phyloP scores from a whole-genome alignment of 805 yeast species.

The Wickerhamomyces chaumierensis region DNA sequence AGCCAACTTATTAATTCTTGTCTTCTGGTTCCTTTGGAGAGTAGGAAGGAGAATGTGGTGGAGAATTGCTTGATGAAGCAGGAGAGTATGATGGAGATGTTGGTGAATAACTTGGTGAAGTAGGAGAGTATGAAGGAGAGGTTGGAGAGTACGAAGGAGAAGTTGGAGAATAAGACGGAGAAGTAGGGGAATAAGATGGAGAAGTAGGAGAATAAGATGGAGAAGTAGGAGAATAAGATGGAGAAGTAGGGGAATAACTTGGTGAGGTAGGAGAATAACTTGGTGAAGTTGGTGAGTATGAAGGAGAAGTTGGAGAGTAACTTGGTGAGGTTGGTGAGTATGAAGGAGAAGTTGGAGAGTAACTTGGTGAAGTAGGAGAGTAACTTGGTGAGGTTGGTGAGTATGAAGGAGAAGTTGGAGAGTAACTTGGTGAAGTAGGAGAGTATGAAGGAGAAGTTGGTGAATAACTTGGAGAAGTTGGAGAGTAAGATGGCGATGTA shows the following conservation, averaged over 20 bases:
- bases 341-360: conserved; percentile 63
- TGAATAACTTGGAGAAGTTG: conserved; percentile 61
- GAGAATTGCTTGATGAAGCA: conserved; percentile 9
- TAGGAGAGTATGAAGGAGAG: conserved; percentile 35
- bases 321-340: conserved; percentile 76
- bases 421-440: conserved; percentile 60
- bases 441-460: conserved; percentile 69
- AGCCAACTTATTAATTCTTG: neutral
- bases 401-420: conserved; percentile 70
- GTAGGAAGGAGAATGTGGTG: conserved; percentile 36
- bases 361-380: conserved; percentile 54
- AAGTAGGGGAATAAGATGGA: conserved; percentile 34
- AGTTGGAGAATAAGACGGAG: conserved; percentile 28
- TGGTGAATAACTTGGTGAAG: conserved; percentile 29
- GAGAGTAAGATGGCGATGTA: conserved; percentile 46
- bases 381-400: conserved; percentile 68
- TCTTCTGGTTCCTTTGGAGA: conserved; percentile 26
- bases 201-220: conserved; percentile 58
- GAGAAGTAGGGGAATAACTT: conserved; percentile 37
- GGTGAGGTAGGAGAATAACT: conserved; percentile 45
- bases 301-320: conserved; percentile 40
- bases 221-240: conserved; percentile 49
- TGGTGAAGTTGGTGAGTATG: conserved; percentile 58
- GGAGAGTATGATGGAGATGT: conserved; percentile 12
- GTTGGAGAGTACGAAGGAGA: conserved; percentile 35